Conservation (phyloP, 2,329 filamentous ascomycete genomes). For the Didymella pomorum region DNA sequence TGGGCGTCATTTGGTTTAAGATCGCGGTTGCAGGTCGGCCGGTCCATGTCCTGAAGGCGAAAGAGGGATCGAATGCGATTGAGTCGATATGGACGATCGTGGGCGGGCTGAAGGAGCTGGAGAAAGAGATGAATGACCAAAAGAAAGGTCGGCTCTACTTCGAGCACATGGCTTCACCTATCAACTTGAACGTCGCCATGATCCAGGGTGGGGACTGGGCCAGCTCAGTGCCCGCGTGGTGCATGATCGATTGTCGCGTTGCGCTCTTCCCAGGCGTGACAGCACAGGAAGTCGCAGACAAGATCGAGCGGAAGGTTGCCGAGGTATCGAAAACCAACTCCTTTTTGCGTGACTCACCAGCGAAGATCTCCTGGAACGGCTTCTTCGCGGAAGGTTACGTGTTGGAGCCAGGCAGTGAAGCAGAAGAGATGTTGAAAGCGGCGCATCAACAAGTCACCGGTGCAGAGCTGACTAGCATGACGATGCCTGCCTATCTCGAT, state of each 20-base stretch:
- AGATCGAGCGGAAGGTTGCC: slow-evolving; percentile 26
- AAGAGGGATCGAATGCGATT: slow-evolving; percentile 30
- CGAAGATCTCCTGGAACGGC: slow-evolving; percentile 32
- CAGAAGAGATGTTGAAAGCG: slow-evolving; percentile 24
- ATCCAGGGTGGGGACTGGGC: slow-evolving; percentile 35
- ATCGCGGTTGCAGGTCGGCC: slow-evolving; percentile 29
- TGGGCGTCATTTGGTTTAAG: slow-evolving; percentile 35
- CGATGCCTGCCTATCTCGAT: slow-evolving; percentile 29
- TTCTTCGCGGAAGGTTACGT: slow-evolving; percentile 35
- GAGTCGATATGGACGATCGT: slow-evolving; percentile 29
- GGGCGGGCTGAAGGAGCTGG: slow-evolving; percentile 25
- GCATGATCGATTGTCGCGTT: slow-evolving; percentile 32
- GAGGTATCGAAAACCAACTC: slow-evolving; percentile 20
- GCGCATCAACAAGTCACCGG: slow-evolving; percentile 28
- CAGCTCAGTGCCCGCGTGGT: slow-evolving; percentile 33
- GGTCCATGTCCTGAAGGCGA: slow-evolving; percentile 29
- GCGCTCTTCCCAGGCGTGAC: slow-evolving; percentile 30
- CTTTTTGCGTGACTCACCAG: slow-evolving; percentile 26
- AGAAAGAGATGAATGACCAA: slow-evolving; percentile 30
- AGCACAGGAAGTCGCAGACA: slow-evolving; percentile 26
- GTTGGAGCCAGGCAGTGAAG: slow-evolving; percentile 26
- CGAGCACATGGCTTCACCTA: slow-evolving; percentile 25
- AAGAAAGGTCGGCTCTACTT: slow-evolving; percentile 27
- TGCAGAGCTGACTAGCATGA: slow-evolving; percentile 21
- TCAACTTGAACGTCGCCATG: slow-evolving; percentile 33